Percentiles rank a stretch among this genome's conserved stretches.
phyloP scores from a whole-genome alignment of 2,329 filamentous ascomycete species.

The Magnaporthiopsis incrustans region DNA sequence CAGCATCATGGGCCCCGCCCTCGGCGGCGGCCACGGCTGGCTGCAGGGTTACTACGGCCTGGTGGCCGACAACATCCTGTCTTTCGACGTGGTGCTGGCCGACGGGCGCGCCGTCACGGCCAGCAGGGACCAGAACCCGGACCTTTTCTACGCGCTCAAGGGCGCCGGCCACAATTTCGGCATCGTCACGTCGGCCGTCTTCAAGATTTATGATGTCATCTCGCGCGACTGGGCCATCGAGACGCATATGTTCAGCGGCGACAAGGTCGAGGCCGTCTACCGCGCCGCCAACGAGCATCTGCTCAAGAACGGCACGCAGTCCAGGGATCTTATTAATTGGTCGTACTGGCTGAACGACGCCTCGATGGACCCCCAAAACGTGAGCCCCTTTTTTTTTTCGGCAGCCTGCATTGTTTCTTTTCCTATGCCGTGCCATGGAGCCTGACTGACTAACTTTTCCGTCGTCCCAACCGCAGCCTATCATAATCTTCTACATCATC shows the following conservation, averaged over 20 bases:
- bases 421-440: neutral
- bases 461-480: slow-evolving; percentile 19
- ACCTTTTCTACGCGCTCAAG: slow-evolving; percentile 48
- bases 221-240: slow-evolving; percentile 28
- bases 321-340: slow-evolving; percentile 39
- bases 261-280: slow-evolving; percentile 37
- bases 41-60: slow-evolving; percentile 46
- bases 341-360: slow-evolving; percentile 37
- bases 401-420: too few relatives aligned
- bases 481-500: slow-evolving; percentile 33
- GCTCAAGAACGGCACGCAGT: slow-evolving; percentile 30
- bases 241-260: slow-evolving; percentile 32
- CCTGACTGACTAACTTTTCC: too few relatives aligned
- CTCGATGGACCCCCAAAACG: slow-evolving; percentile 26
- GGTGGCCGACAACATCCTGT: slow-evolving; percentile 43
- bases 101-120: slow-evolving; percentile 32
- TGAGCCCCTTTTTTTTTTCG: neutral
- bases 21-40: slow-evolving; percentile 51
- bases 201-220: slow-evolving; percentile 36
- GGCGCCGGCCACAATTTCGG: slow-evolving; percentile 54
- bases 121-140: slow-evolving; percentile 27
- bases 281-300: slow-evolving; percentile 32
- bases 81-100: slow-evolving; percentile 42
- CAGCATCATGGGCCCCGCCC: slow-evolving; percentile 30
- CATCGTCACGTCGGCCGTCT: slow-evolving; percentile 38